Evolutionary conservation across 495 filamentous ascomycete species (phyloP), one percentile per base, ranked within the genome.

Genomic region (Melanomma pulvis-pyrius): DNA sequence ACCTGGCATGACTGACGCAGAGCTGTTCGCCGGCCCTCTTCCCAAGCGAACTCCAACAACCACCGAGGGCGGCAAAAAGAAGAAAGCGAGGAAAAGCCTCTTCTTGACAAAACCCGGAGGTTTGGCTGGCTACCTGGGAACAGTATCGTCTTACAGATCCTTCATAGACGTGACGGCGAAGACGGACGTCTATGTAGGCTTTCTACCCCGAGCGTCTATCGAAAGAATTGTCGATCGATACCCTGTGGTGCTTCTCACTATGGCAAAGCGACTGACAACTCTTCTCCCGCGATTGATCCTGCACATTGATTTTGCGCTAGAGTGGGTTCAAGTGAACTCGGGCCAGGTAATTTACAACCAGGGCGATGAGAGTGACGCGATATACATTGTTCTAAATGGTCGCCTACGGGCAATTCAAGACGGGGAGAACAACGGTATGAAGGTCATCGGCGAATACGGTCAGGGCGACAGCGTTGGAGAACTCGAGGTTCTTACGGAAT

Each of bases 401-500:
- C 87, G 94, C 11, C 77, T 98, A 25, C 81, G 94, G 36, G 84
- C 90, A 4, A 86, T 98, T 1, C 82, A 90, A 32, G 92, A 97
- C 71, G 82, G 85, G 5, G 80, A 88, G 29, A 87, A 90, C 55
- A 91, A 90, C 0, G 89, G 87, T n/a, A 90, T 96, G 81, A 89
- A 87, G 54, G 93, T 96, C 39, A 85, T 92, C 39, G 93, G 92
- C 12, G 94, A 98, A 74, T 97, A 90, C 72, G 94, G 96, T 6
- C 94, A 98, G 74, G 94, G 94, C 19, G 94, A 98, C 72, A 98
- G 96, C 77, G 92, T 98, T 41, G 94, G 94, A 12, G 94, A 98
- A 75, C 81, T 98, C 17, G 96, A 98, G 73, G 94, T 98, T 48
- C 88, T 98, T 82, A 98, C 96, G 0, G 94, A 98, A 75, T 93